Percentiles rank a stretch among this genome's conserved stretches.
These are phyloP conservation scores for Sesbania bispinosa DNA, from an alignment of 306 rosid species.

Conservation along the genomic window DNA sequence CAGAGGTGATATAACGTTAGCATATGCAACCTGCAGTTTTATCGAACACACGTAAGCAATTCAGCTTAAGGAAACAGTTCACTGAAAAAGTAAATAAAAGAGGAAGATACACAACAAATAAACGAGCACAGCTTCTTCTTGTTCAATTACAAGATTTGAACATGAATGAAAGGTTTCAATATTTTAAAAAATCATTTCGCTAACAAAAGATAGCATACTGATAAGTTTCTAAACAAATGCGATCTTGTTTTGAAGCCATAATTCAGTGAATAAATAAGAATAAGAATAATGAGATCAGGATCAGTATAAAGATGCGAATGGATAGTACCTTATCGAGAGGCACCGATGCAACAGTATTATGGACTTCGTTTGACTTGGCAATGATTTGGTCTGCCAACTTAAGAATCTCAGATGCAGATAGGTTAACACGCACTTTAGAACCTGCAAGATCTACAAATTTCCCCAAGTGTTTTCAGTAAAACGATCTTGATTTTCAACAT, in stretches of 20 bases:
- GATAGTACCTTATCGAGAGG: slow-evolving; percentile 73
- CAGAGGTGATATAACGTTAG: slow-evolving; percentile 66
- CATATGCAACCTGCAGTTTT: slow-evolving; percentile 66
- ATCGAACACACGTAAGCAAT: slow-evolving; percentile 15
- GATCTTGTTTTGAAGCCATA: not conserved
- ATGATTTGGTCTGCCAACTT: slow-evolving; percentile 69
- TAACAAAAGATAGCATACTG: not conserved
- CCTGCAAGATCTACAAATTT: slow-evolving; percentile 68
- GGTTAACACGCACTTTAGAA: slow-evolving; percentile 50
- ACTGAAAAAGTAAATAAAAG: not conserved
- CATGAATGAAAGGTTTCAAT: not conserved
- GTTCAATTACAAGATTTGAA: not conserved
- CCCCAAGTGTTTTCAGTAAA: not conserved
- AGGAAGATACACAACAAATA: not conserved
- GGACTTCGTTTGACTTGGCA: slow-evolving; percentile 68
- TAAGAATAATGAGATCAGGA: not conserved
- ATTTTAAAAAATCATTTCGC: not conserved
- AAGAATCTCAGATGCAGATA: slow-evolving; percentile 77
- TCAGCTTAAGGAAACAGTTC: not conserved
- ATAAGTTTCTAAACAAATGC: not conserved
- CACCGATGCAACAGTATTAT: slow-evolving; percentile 74
- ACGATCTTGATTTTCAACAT: not conserved
- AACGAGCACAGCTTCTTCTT: not conserved
- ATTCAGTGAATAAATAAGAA: not conserved
- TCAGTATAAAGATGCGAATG: not conserved